These are phyloP conservation scores for Gomphus bonarii DNA, from an alignment of 1,284 basidiomycete species.

Conservation along the genomic window DNA sequence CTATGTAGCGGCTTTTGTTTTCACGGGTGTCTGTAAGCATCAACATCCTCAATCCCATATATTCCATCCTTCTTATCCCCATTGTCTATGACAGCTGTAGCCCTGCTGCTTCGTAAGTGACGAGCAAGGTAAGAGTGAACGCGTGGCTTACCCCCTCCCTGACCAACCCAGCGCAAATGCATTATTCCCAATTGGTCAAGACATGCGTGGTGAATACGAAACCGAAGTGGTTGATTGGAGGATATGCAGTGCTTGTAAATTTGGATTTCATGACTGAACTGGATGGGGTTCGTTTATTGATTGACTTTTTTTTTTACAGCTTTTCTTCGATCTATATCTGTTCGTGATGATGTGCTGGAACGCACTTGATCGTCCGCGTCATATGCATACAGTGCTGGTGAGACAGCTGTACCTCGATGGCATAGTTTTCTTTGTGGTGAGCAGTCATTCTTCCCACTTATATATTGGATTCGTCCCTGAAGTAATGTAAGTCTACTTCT, in stretches of 20 bases:
- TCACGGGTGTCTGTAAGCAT: neutral
- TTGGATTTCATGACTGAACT: too few species aligned
- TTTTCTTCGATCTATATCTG: conserved; percentile 15
- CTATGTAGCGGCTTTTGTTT: neutral
- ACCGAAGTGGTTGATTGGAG: neutral
- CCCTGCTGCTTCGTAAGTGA: neutral
- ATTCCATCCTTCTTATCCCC: neutral
- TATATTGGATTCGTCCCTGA: too few species aligned
- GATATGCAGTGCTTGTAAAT: neutral
- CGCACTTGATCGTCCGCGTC: conserved; percentile 15
- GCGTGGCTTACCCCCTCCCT: neutral
- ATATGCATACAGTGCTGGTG: conserved; percentile 4
- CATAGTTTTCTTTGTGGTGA: conserved; percentile 11
- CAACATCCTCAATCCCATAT: neutral
- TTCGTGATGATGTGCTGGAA: conserved; percentile 13
- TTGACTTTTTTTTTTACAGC: conserved; percentile 10
- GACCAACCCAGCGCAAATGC: neutral
- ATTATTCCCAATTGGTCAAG: neutral
- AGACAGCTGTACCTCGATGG: conserved; percentile 15
- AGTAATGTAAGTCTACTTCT: neutral
- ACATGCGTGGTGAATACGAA: neutral
- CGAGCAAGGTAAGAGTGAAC: neutral
- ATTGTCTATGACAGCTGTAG: neutral
- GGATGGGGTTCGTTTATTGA: too few species aligned
- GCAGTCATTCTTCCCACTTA: neutral